Evolutionary conservation across 202 grass and related monocot genomes (phyloP), one percentile per base, ranked within the genome.

Genomic region (Panicum virgatum): DNA sequence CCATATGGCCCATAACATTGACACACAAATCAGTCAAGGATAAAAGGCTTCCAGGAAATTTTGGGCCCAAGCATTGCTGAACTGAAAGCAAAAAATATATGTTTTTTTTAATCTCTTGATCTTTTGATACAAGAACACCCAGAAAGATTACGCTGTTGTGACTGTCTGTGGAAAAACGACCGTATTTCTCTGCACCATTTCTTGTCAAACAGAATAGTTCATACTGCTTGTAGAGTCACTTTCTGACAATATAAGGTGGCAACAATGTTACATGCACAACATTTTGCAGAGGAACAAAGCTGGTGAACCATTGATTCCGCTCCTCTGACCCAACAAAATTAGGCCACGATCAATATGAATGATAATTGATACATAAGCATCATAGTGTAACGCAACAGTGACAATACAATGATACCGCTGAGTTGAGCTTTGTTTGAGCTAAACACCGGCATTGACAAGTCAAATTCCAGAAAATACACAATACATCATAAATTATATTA

Each of bases 381-480:
- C 27, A 30, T 10, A 62, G 46, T 60, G 36, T 16, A 60, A 51
- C 52, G 20, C 37, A 51, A 61, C 34, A 23, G 20, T 61, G n/a
- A 73, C 66, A 77, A 61, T 67, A 78, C 23, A 78, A 26, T 64
- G 5, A 68, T 34, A 75, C 15, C 11, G 6, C 23, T 38, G 22
- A 11, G 23, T 60, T 60, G 8, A 59, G 15, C 44, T 60, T 2
- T 43, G 19, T 74, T 75, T 15, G 13, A 82, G 79, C 43, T 62
- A 25, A 62, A 82, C 42, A 34, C 19, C n/a, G 45, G 22, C 53
- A 46, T 16, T 26, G 23, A 81, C 10, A 76, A 11, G 12, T 73
- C 19, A 7, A 64, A 67, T 68, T 73, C 58, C 60, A 82, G 37
- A 82, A 4, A 69, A 81, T 60, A 89, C 36, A 20, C 23, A 62